Percentiles rank a stretch among this genome's conserved stretches.
Evolutionary conservation across 176 grass and related monocot genomes (phyloP).

Genomic region (Areca catechu): DNA sequence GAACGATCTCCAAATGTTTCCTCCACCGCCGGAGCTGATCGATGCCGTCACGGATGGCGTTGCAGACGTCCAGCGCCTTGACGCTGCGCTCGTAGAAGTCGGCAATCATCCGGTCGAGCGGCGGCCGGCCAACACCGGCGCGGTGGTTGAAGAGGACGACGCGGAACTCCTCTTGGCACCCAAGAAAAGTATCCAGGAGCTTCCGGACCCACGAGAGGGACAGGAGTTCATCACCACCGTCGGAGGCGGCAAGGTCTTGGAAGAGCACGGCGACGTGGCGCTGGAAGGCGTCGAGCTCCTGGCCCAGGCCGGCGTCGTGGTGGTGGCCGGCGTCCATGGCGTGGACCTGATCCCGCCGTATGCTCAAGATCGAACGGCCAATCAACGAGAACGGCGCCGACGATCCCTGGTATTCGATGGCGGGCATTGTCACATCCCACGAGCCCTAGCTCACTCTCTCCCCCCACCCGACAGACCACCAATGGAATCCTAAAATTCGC

Average conservation of each 20-base stretch:
- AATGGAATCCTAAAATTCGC: slow-evolving; percentile 1
- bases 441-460: not conserved
- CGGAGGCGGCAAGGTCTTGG: slow-evolving; percentile 25
- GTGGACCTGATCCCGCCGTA: slow-evolving; percentile 48
- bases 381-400: slow-evolving; percentile 48
- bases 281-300: slow-evolving; percentile 71
- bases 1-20: slow-evolving; percentile 62
- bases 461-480: not conserved
- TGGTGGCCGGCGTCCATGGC: slow-evolving; percentile 19
- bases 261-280: slow-evolving; percentile 38
- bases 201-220: slow-evolving; percentile 62
- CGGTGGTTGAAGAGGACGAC: slow-evolving; percentile 30
- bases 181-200: slow-evolving; percentile 66
- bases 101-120: slow-evolving; percentile 29
- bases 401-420: slow-evolving; percentile 61
- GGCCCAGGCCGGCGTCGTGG: slow-evolving; percentile 17
- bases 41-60: slow-evolving; percentile 72
- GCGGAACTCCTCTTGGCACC: slow-evolving; percentile 60
- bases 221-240: slow-evolving; percentile 25
- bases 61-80: slow-evolving; percentile 91
- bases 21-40: slow-evolving; percentile 71
- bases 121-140: slow-evolving; percentile 12
- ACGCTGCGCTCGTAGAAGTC: slow-evolving; percentile 76
- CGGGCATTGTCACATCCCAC: slow-evolving; percentile 53
- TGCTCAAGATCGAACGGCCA: slow-evolving; percentile 55